These are phyloP conservation scores for Prosopis cineraria DNA, from an alignment of 306 rosid genomes.

Conservation along the genomic window DNA sequence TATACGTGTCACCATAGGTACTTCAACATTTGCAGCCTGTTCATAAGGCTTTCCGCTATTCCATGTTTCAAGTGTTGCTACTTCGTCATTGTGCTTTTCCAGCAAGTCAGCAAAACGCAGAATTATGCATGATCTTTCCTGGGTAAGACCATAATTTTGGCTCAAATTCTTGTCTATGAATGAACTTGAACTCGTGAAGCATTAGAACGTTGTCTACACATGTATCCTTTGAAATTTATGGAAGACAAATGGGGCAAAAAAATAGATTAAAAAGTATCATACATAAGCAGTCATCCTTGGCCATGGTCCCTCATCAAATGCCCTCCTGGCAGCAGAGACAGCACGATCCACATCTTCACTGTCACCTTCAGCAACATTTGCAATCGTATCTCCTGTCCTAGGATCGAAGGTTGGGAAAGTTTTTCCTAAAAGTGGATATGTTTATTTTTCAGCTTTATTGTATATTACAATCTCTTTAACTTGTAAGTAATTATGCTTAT, in stretches of 20 bases:
- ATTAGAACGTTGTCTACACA: background rate
- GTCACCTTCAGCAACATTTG: conserved; percentile 70
- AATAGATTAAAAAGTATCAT: background rate
- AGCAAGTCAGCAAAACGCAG: conserved; percentile 75
- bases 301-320: conserved; percentile 89
- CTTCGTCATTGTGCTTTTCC: conserved; percentile 62
- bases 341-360: conserved; percentile 66
- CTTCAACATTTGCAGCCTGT: conserved; percentile 65
- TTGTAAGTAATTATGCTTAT: background rate
- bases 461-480: background rate
- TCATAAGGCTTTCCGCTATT: conserved; percentile 75
- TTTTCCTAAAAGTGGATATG: conserved; percentile 51
- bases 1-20: conserved; percentile 65
- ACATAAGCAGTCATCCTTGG: conserved; percentile 90
- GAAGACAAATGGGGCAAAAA: background rate
- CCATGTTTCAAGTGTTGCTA: conserved; percentile 85
- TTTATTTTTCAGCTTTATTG: background rate
- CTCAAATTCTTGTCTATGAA: conserved; percentile 7
- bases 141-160: conserved; percentile 15
- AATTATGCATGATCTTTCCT: conserved; percentile 69
- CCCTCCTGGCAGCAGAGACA: conserved; percentile 73
- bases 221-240: background rate
- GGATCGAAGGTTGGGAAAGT: conserved; percentile 75
- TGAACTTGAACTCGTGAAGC: background rate
- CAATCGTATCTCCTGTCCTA: conserved; percentile 65